Evolutionary conservation across 345 rosid genomes (phyloP).

Genomic region (Trapa bicornis): DNA sequence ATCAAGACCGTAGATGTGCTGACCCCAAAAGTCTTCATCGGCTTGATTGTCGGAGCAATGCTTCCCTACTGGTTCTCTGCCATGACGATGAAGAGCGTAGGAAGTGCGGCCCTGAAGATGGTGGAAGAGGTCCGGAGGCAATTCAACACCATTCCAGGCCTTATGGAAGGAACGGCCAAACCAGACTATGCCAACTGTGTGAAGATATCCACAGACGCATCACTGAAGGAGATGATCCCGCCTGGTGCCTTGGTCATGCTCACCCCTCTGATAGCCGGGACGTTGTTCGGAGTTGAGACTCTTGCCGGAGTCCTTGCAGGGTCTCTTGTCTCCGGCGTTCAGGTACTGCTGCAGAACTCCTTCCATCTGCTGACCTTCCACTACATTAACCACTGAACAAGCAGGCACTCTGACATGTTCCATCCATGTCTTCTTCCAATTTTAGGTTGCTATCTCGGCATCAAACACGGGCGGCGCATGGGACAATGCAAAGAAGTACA

Average conservation of each 20-base stretch:
- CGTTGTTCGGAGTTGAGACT: conserved; percentile 55
- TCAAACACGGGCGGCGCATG: conserved; percentile 69
- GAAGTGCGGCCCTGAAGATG: conserved; percentile 66
- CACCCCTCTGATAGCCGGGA: conserved; percentile 50
- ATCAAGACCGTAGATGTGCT: conserved; percentile 39
- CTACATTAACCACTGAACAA: too few relatives aligned
- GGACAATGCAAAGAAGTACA: conserved; percentile 71
- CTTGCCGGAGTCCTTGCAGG: conserved; percentile 69
- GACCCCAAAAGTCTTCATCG: conserved; percentile 61
- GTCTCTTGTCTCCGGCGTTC: conserved; percentile 57
- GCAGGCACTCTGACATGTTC: too few relatives aligned
- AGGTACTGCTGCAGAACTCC: conserved; percentile 13
- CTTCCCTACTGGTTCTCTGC: conserved; percentile 70
- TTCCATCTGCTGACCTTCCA: background rate
- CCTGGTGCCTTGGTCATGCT: conserved; percentile 62
- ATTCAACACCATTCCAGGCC: conserved; percentile 62
- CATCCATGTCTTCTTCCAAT: background rate
- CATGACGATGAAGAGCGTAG: conserved; percentile 71
- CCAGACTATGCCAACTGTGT: conserved; percentile 65
- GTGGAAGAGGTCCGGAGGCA: conserved; percentile 67
- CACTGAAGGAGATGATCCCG: conserved; percentile 61
- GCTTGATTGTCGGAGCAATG: conserved; percentile 57
- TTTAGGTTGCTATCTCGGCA: conserved; percentile 59
- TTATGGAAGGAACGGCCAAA: conserved; percentile 51
- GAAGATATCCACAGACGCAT: conserved; percentile 62